These are phyloP conservation scores for Monilinia vaccinii-corymbosi DNA, from an alignment of 2,329 filamentous ascomycete species.

Conservation along the genomic window DNA sequence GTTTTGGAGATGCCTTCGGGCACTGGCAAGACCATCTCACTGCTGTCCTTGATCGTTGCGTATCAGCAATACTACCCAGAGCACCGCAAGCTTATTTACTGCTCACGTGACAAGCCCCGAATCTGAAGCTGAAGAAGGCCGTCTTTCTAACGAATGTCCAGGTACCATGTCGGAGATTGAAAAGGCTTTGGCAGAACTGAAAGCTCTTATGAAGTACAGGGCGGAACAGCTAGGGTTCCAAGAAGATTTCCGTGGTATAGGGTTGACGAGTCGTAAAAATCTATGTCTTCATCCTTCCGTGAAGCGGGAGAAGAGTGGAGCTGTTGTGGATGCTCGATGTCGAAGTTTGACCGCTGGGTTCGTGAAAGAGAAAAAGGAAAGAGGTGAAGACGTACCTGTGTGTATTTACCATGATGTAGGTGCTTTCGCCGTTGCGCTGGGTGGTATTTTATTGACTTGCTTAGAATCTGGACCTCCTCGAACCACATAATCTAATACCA, in stretches of 20 bases:
- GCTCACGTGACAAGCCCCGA: slow-evolving; percentile 55
- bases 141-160: slow-evolving; percentile 23
- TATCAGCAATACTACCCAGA: slow-evolving; percentile 93
- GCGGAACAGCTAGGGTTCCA: slow-evolving; percentile 78
- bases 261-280: slow-evolving; percentile 93
- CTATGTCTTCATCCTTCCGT: slow-evolving; percentile 93
- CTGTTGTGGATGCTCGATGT: slow-evolving; percentile 90
- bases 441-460: not conserved
- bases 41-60: slow-evolving; percentile 89
- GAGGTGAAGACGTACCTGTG: slow-evolving; percentile 85
- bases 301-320: slow-evolving; percentile 90
- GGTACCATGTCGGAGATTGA: slow-evolving; percentile 99
- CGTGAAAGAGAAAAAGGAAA: slow-evolving; percentile 94
- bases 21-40: slow-evolving; percentile 92
- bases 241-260: slow-evolving; percentile 88
- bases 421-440: slow-evolving; percentile 2
- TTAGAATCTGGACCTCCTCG: slow-evolving; percentile 84
- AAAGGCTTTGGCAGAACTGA: slow-evolving; percentile 87
- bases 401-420: slow-evolving; percentile 90
- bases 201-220: slow-evolving; percentile 90
- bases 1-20: slow-evolving; percentile 98
- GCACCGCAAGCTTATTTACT: slow-evolving; percentile 94
- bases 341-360: slow-evolving; percentile 93
- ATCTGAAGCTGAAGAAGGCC: not conserved
- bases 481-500: slow-evolving; percentile 89